Base-by-base conservation (phyloP, 352 stramenopile species). In the Phytophthora sojae region DNA sequence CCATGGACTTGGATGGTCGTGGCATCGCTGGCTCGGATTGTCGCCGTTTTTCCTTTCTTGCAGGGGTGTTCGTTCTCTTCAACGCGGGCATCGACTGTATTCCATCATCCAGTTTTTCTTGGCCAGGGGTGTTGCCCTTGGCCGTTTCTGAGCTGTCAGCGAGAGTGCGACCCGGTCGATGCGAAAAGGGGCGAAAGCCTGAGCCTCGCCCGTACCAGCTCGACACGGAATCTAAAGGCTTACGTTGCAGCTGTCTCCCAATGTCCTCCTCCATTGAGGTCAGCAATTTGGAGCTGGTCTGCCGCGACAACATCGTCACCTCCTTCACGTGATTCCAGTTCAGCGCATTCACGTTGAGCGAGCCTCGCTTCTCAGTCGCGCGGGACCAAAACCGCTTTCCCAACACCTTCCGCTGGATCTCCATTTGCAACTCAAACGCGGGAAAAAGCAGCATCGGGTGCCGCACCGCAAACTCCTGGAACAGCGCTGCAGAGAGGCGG, bases 401-500 rank as follows among this genome's bases (percentile, higher is more conserved):
- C 15, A 90, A 73, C 5, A 93, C 66, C 35, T 84, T 82, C 15
- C 81, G 62, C 51, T 90, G 77, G 39, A 93, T 85, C 54, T 93
- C 83, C 47, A 82, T 83, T 61, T 91, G 85, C 32, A 91, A 51
- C 30, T 88, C 76, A 54, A 93, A 93, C 1, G 81, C 85, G 25
- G 85, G 85, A 61, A 91, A 91, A 15, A 93, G 73, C 32, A 93
- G 67, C 65, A 93, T 84, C 30, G 83, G 85, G 57, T 93, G 81
- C 8, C 75, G 75, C 29, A 86, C 50, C 21, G 79, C 68, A 55
- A 91, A 91, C 17, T 87, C 71, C 58, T 91, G 75, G 53, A 93
- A 93, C 17, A 85, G 66, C 1, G 63, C 62, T 7, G 80, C 67
- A 1, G 62, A 80, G 14, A 93, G 73, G 0, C 69, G 73, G 3